phyloP scores from a whole-genome alignment of 352 stramenopile species.

The Globisporangium abappressorium region DNA sequence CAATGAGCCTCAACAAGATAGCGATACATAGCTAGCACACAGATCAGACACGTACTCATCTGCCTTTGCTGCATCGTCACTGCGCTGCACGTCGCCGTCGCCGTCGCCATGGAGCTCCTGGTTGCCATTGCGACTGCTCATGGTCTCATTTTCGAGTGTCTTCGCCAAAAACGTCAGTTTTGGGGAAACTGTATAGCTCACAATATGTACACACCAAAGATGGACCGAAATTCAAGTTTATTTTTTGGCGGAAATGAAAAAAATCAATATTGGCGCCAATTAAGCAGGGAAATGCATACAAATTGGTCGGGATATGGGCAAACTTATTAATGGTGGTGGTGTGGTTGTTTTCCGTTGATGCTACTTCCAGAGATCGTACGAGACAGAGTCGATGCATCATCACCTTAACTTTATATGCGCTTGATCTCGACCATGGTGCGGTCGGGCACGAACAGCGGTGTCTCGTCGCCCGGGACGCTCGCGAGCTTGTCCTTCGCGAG shows the following conservation, averaged over 20 bases:
- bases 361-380: not conserved
- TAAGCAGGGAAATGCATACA: not conserved
- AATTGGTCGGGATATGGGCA: not conserved
- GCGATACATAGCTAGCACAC: not conserved
- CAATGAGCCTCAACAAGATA: not conserved
- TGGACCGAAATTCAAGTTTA: not conserved
- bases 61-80: not conserved
- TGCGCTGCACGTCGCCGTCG: not conserved
- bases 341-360: not conserved
- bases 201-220: not conserved
- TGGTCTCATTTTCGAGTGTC: slow-evolving; percentile 7
- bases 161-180: not conserved
- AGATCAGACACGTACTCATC: not conserved
- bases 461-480: slow-evolving; percentile 37
- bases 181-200: not conserved
- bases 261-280: not conserved
- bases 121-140: slow-evolving; percentile 17
- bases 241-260: not conserved
- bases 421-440: slow-evolving; percentile 92
- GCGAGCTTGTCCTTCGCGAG: slow-evolving; percentile 79
- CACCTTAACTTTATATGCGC: slow-evolving; percentile 54
- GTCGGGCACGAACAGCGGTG: slow-evolving; percentile 75
- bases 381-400: not conserved
- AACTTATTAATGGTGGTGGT: not conserved
- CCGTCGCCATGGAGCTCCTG: slow-evolving; percentile 6